These are phyloP conservation scores for Vaccinium vitisidaea DNA, from an alignment of 148 eudicot species.

Conservation along the genomic window DNA sequence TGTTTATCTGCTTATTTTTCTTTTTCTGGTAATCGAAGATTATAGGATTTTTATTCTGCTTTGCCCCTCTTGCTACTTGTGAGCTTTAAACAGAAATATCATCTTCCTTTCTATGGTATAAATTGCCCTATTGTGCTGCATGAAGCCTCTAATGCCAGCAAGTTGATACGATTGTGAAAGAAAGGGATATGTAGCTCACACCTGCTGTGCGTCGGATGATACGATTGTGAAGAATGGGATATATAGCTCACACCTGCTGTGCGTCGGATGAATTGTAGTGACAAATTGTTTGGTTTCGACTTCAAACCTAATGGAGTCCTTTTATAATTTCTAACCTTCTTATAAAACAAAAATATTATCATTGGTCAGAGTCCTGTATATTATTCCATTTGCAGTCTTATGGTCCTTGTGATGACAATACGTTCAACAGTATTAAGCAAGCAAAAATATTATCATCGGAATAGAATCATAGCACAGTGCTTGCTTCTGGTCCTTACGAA, in stretches of 20 bases:
- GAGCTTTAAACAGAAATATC: not conserved
- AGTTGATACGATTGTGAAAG: not conserved
- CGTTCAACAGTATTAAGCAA: no score
- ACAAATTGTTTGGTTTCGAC: conserved; percentile 8
- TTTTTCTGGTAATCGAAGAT: not conserved
- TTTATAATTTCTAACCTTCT: not conserved
- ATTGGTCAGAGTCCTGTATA: not conserved
- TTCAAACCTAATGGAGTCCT: not conserved
- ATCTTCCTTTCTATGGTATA: not conserved
- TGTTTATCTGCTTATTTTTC: not conserved
- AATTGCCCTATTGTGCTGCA: not conserved
- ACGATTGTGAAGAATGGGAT: no score
- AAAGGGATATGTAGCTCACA: not conserved
- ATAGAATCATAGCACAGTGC: no score
- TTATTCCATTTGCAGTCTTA: not conserved
- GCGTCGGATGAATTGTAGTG: not conserved
- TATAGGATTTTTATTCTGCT: not conserved
- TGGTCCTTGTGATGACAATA: no score
- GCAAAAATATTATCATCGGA: no score
- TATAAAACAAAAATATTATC: not conserved
- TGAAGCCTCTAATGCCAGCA: not conserved
- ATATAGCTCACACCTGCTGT: not conserved
- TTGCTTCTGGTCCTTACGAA: no score
- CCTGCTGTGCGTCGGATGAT: not conserved
- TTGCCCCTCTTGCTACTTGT: not conserved